phyloP scores from a whole-genome alignment of 371 early-diverging fungal species.

The Chytridium lagenaria region DNA sequence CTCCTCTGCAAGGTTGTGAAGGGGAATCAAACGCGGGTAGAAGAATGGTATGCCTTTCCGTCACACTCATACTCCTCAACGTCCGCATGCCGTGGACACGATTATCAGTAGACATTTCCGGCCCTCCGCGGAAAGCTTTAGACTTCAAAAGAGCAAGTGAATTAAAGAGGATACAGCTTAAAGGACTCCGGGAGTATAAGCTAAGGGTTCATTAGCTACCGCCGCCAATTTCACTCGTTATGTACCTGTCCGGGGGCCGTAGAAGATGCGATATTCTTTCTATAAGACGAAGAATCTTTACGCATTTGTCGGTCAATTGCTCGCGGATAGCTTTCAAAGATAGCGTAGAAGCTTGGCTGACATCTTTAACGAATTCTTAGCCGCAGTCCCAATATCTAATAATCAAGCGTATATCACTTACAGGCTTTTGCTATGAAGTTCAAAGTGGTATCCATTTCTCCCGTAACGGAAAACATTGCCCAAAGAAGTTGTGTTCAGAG shows the following conservation, averaged over 20 bases:
- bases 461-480: conserved; percentile 85
- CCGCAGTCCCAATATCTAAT: background rate
- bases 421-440: conserved; percentile 81
- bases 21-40: conserved; percentile 82
- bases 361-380: conserved; percentile 57
- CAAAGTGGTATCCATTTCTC: conserved; percentile 91
- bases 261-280: conserved; percentile 88
- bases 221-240: background rate
- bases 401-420: conserved; percentile 36
- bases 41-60: conserved; percentile 73
- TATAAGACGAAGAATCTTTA: conserved; percentile 89
- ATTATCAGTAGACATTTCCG: conserved; percentile 69
- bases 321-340: conserved; percentile 83
- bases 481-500: conserved; percentile 74
- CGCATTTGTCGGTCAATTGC: conserved; percentile 83
- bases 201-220: conserved; percentile 23
- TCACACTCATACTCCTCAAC: conserved; percentile 73
- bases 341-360: conserved; percentile 64
- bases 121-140: conserved; percentile 51
- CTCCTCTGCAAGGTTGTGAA: conserved; percentile 68
- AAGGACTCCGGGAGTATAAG: conserved; percentile 95
- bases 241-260: conserved; percentile 85
- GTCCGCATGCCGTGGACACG: conserved; percentile 80
- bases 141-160: conserved; percentile 72
- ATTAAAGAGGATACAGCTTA: conserved; percentile 94